Base-by-base conservation (phyloP, 805 yeast genomes). In the Ogataea corticis region DNA sequence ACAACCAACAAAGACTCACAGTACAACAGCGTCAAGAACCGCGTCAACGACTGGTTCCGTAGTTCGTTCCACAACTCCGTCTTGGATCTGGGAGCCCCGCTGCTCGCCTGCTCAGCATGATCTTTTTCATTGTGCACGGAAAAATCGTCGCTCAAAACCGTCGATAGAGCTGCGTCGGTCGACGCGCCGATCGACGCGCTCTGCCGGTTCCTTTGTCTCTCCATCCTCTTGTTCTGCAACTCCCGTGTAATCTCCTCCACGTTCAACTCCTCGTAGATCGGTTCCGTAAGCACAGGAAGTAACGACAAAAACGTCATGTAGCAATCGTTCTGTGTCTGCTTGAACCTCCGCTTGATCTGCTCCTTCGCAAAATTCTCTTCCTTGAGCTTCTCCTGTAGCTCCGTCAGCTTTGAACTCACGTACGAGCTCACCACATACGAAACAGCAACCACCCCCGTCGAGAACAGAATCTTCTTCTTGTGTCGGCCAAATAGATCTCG, bases 271-370 rank as follows among this genome's bases (percentile, higher is more conserved):
- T 75, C 78, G 46, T 82, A 65, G 7, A 88, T 75, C 13, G 87
- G 88, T 25, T 75, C 75, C 5, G 83, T 74, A 34, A 91, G 69
- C 4, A 88, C 87, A 1, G 96, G 96, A 39, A 87, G 71, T 50
- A 92, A 73, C 3, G 95, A 91, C 61, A 87, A 72, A 42, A 91
- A 80, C 0, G 97, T 92, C 68, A 81, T 82, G 42, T 85, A 75
- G 38, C 96, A 87, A 65, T 92, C 98, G 55, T 83, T 83, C 59
- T 91, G 97, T 10, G 97, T 92, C 69, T 90, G 97, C 41, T 85
- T 82, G 58, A 90, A 92, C 46, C 97, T 71, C 55, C 94, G 75
- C 55, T 83, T 83, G 48, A 91, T 85, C 55, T 81, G 85, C 52
- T 82, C 87, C 41, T 76, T 72, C 17, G 85, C 77, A 42, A 79